Evolutionary conservation across 805 yeast genomes (phyloP).

Genomic region (Candida nitratophila): DNA sequence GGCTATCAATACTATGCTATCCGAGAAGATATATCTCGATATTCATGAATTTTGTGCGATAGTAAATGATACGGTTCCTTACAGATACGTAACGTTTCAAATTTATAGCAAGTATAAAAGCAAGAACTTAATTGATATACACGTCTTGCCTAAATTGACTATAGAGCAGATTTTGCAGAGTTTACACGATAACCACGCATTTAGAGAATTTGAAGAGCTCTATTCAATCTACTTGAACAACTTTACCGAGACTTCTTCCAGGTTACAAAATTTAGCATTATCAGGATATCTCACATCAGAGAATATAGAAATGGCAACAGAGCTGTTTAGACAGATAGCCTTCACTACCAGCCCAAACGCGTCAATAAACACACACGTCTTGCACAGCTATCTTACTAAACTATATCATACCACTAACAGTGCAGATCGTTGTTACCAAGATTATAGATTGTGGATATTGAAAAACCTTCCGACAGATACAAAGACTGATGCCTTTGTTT

Average conservation of each 20-base stretch:
- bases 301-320: constrained; percentile 19
- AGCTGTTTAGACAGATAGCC: constrained; percentile 18
- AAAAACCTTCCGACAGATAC: constrained; percentile 8
- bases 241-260: not conserved
- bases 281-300: constrained; percentile 18
- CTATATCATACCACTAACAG: constrained; percentile 14
- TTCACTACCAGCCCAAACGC: not conserved
- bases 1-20: not conserved
- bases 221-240: constrained; percentile 9
- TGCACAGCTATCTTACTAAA: not conserved
- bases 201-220: constrained; percentile 14
- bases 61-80: not conserved
- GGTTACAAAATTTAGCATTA: constrained; percentile 10
- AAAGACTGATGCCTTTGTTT: constrained; percentile 17
- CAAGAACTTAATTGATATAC: not conserved
- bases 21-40: not conserved
- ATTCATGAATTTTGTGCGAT: not conserved
- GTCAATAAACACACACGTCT: not conserved
- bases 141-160: not conserved
- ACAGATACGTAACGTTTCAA: not conserved
- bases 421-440: constrained; percentile 14
- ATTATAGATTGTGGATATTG: constrained; percentile 21
- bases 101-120: not conserved
- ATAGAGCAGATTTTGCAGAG: not conserved
- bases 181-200: constrained; percentile 13